These are phyloP conservation scores for Grigorovia humatica DNA, from an alignment of 805 yeast genomes.

Conservation along the genomic window DNA sequence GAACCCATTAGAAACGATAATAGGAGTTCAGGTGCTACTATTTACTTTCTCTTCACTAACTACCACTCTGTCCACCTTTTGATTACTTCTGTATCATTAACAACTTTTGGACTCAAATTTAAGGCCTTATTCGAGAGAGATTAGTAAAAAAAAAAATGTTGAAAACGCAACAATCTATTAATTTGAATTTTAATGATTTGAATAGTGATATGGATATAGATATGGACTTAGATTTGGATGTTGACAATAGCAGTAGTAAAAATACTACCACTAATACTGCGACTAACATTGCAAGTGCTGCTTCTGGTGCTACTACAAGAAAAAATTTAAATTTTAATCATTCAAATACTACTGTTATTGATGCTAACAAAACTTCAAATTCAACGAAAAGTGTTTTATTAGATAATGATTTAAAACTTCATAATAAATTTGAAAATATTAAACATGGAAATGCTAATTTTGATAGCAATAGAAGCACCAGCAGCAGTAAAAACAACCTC, in stretches of 20 bases:
- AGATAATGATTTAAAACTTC: neutral
- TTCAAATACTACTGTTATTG: neutral
- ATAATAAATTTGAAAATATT: neutral
- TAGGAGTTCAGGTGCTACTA: no score
- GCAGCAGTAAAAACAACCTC: neutral
- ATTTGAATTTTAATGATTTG: neutral
- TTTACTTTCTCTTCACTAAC: neutral
- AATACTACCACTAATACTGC: no score
- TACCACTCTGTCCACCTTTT: neutral
- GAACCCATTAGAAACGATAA: no score
- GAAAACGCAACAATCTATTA: neutral
- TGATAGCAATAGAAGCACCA: neutral
- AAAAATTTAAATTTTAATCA: neutral
- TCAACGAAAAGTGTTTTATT: neutral
- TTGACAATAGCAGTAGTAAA: neutral
- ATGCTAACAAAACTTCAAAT: neutral
- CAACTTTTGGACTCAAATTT: neutral
- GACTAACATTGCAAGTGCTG: no score
- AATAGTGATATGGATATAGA: neutral
- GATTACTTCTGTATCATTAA: neutral
- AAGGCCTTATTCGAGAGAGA: neutral
- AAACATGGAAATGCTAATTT: neutral
- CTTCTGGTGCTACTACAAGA: neutral
- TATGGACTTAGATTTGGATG: neutral
- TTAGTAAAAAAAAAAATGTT: neutral